Evolutionary conservation across 208 protist species (phyloP), one percentile per base, ranked within the genome.

Genomic region (Leptomonas seymouri): DNA sequence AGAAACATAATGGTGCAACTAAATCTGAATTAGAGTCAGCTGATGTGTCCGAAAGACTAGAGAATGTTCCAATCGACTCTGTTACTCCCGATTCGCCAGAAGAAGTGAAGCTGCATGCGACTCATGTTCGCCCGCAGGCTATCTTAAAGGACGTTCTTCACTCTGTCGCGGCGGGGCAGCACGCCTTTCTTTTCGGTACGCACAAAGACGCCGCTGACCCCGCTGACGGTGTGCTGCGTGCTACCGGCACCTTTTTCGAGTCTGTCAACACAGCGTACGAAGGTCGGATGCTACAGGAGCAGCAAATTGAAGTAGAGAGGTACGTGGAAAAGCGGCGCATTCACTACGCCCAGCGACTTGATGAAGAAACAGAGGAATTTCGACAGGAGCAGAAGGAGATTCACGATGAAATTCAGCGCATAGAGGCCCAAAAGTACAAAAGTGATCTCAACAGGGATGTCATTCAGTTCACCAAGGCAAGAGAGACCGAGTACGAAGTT

Each of bases 311-410:
- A 23, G 76, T 80, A 12, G 67, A 81, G 25, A 68, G 44, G 12
- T 86, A 74, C 28, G 67, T 79, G 45, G 30, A 44, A 12, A 80
- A 84, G 58, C 74, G 78, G 0, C 70, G 73, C 1, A 25, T 67
- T 3, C 60, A 84, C 46, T 87, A 82, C 55, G 53, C 27, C 0
- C 65, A 84, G 50, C 78, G 82, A 11, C 71, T 87, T 44, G 65
- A 62, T 45, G 75, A 84, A 42, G 82, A 87, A 50, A 84, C 78
- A 1, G 78, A 83, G 50, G 82, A 87, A 55, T 87, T 80, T 58
- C 73, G 78, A 2, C 70, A 71, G 5, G 82, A 87, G 67, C 78
- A 79, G 27, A 67, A 72, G 6, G 82, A 77, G 36, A 60, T 84
- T 16, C 82, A 84, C 36, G 75, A 87, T 18, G 74, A 81, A 23